Percentiles rank a stretch among this genome's conserved stretches.
phyloP scores from a whole-genome alignment of 495 filamentous ascomycete species.

The Aspergillus incahuasiensis region DNA sequence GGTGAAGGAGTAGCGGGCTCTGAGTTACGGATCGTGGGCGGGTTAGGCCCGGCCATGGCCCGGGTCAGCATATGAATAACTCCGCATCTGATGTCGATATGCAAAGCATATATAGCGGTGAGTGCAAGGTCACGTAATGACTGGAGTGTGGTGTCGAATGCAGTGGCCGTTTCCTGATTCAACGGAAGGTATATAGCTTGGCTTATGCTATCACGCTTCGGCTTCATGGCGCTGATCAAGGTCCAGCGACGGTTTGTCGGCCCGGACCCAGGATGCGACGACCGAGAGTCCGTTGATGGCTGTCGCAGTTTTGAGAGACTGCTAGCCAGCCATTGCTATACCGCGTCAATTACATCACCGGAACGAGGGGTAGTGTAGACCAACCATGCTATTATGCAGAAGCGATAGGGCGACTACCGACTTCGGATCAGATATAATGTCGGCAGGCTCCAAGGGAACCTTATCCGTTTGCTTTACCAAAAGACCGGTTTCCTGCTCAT shows the following conservation, averaged over 20 bases:
- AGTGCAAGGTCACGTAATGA: slow-evolving; percentile 73
- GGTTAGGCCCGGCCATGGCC: slow-evolving; percentile 46
- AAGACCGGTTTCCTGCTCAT: slow-evolving; percentile 57
- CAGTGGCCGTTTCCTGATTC: slow-evolving; percentile 71
- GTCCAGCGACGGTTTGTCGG: slow-evolving; percentile 71
- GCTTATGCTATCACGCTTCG: slow-evolving; percentile 46
- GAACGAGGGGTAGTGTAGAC: background rate
- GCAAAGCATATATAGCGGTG: slow-evolving; percentile 74
- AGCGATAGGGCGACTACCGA: slow-evolving; percentile 77
- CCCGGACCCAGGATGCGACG: slow-evolving; percentile 33
- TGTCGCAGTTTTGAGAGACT: slow-evolving; percentile 72
- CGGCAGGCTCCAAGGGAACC: slow-evolving; percentile 60
- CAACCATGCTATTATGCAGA: slow-evolving; percentile 86
- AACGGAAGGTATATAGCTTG: slow-evolving; percentile 81
- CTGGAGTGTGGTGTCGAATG: slow-evolving; percentile 81
- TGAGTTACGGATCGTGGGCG: slow-evolving; percentile 28
- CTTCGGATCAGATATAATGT: slow-evolving; percentile 87
- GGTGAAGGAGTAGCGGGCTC: slow-evolving; percentile 47
- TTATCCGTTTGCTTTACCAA: slow-evolving; percentile 62
- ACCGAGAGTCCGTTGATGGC: slow-evolving; percentile 37
- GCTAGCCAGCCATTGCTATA: slow-evolving; percentile 80
- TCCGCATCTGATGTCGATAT: slow-evolving; percentile 80
- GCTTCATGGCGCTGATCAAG: slow-evolving; percentile 56
- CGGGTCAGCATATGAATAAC: slow-evolving; percentile 61
- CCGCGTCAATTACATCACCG: slow-evolving; percentile 14